A percentile compares a stretch with the other conserved stretches of the same genome.
Evolutionary conservation across 805 yeast genomes (phyloP).

Genomic region (Cyberlindnera xylosilytica): DNA sequence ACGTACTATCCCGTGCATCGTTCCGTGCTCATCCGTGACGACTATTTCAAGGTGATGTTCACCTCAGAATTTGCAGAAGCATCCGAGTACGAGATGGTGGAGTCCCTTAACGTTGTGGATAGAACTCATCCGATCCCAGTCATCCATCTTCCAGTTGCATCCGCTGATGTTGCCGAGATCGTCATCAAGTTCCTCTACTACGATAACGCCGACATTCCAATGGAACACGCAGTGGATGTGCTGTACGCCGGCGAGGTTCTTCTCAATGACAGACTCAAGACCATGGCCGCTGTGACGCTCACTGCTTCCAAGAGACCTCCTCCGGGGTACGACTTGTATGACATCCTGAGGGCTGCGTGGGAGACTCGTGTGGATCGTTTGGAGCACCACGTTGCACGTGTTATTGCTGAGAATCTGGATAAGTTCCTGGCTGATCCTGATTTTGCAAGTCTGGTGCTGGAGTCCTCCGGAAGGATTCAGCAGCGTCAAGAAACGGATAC

Average conservation of each 20-base stretch:
- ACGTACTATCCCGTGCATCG: slow-evolving; percentile 60
- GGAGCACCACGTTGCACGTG: slow-evolving; percentile 59
- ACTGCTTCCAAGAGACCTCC: slow-evolving; percentile 31
- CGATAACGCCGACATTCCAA: slow-evolving; percentile 54
- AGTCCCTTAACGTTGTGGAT: slow-evolving; percentile 15
- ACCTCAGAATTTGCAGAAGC: slow-evolving; percentile 44
- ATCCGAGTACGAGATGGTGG: slow-evolving; percentile 13
- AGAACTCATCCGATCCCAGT: slow-evolving; percentile 27
- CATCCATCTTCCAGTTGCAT: slow-evolving; percentile 29
- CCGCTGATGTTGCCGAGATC: slow-evolving; percentile 43
- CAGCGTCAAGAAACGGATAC: slow-evolving; percentile 73
- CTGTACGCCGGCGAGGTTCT: slow-evolving; percentile 55
- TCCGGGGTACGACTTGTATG: slow-evolving; percentile 42
- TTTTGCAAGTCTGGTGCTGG: slow-evolving; percentile 37
- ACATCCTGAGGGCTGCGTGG: slow-evolving; percentile 66
- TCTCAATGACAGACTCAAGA: slow-evolving; percentile 59
- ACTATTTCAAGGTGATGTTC: slow-evolving; percentile 64
- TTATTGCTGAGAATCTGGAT: slow-evolving; percentile 49
- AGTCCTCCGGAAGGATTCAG: slow-evolving; percentile 54
- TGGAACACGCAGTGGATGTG: slow-evolving; percentile 50
- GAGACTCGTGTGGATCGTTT: slow-evolving; percentile 58
- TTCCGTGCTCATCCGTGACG: slow-evolving; percentile 56
- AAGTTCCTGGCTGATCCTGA: slow-evolving; percentile 35
- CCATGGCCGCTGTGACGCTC: slow-evolving; percentile 51
- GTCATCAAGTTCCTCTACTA: slow-evolving; percentile 55